A percentile compares a stretch with the other conserved stretches of the same genome.
phyloP scores from a whole-genome alignment of 2,329 filamentous ascomycete genomes.

The Colletotrichum orchidophilum region DNA sequence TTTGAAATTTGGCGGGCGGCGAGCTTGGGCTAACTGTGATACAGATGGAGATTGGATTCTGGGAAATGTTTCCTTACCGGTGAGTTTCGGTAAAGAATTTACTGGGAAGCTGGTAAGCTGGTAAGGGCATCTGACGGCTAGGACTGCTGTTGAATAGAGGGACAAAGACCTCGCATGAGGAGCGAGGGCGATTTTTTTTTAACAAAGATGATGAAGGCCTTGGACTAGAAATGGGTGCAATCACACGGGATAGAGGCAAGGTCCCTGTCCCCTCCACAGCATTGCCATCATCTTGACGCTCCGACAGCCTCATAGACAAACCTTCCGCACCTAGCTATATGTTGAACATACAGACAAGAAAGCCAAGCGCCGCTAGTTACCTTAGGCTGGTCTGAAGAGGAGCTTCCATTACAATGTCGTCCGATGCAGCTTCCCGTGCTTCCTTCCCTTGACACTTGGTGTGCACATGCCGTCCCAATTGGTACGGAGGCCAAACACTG shows the following conservation, averaged over 20 bases:
- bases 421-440: constrained; percentile 1
- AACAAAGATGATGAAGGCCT: background rate
- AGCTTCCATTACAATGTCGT: constrained; percentile 3
- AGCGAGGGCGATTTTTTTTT: too few relatives aligned
- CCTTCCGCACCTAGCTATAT: background rate
- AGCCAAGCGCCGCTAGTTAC: background rate
- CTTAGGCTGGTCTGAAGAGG: background rate
- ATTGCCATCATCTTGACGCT: constrained; percentile 1
- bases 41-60: constrained; percentile 65
- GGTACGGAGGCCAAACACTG: background rate
- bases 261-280: background rate
- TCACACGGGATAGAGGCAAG: background rate
- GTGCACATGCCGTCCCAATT: background rate
- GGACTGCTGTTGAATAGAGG: background rate
- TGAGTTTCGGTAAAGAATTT: constrained; percentile 13
- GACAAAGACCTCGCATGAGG: background rate
- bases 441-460: constrained; percentile 16
- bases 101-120: background rate
- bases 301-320: constrained; percentile 5
- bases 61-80: constrained; percentile 60
- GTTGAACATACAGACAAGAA: background rate
- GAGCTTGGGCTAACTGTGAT: constrained; percentile 1
- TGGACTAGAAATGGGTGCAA: background rate
- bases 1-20: background rate
- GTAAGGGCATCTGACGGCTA: background rate